Conservation (phyloP, 441 rosid species). For the Isatis lusitanica region DNA sequence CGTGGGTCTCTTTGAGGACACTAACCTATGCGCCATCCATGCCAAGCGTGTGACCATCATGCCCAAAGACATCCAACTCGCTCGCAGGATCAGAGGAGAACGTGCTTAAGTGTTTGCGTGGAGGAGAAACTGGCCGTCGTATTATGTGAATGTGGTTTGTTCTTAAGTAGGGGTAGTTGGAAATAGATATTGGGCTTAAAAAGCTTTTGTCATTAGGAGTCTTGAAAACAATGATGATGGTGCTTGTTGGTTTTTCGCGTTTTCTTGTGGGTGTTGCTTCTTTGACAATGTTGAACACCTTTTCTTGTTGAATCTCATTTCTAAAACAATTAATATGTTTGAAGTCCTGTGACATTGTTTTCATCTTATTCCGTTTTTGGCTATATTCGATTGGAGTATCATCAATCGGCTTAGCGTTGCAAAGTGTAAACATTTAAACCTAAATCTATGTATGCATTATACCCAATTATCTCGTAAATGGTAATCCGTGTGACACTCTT, state of each 20-base stretch:
- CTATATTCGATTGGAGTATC: neutral
- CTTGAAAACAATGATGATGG: slow-evolving; percentile 2
- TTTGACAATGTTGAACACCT: neutral
- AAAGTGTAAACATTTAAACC: neutral
- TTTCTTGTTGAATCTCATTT: neutral
- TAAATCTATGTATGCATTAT: no score
- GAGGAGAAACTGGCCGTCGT: neutral
- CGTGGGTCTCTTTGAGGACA: slow-evolving; percentile 52
- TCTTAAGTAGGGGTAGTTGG: slow-evolving; percentile 18
- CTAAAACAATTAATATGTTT: slow-evolving; percentile 8
- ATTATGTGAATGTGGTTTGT: slow-evolving; percentile 2
- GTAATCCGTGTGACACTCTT: slow-evolving; percentile 3
- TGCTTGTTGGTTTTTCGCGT: neutral
- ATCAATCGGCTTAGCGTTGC: no score
- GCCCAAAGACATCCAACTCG: slow-evolving; percentile 56
- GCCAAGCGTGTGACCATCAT: slow-evolving; percentile 54
- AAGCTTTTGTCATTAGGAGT: slow-evolving; percentile 10
- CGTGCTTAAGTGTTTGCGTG: slow-evolving; percentile 36
- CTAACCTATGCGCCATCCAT: slow-evolving; percentile 49
- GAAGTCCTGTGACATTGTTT: no score
- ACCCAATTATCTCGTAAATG: neutral
- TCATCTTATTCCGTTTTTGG: neutral
- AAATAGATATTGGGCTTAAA: slow-evolving; percentile 15
- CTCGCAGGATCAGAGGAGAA: slow-evolving; percentile 55
- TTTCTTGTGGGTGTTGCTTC: slow-evolving; percentile 18